A percentile compares a stretch with the other conserved stretches of the same genome.
Evolutionary conservation across 805 yeast species (phyloP).

Genomic region (Saturnispora besseyi): DNA sequence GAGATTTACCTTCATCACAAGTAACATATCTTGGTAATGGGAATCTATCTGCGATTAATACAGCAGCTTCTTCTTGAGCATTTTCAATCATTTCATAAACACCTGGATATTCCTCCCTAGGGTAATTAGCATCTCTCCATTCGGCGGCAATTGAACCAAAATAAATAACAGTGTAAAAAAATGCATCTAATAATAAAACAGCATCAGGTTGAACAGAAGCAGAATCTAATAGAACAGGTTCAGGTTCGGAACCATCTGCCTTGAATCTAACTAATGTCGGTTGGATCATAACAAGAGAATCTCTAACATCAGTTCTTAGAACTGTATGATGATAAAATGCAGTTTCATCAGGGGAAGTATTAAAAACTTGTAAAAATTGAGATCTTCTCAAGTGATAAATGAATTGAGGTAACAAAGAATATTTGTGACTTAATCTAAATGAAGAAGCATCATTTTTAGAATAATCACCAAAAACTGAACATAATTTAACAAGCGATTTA

Average conservation of each 20-base stretch:
- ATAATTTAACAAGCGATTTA: constrained; percentile 77
- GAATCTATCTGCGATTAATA: constrained; percentile 83
- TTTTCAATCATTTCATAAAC: constrained; percentile 80
- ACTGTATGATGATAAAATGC: constrained; percentile 92
- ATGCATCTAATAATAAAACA: constrained; percentile 84
- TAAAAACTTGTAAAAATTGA: constrained; percentile 91
- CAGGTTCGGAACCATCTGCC: constrained; percentile 72
- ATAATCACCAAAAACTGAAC: constrained; percentile 91
- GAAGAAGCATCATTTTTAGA: constrained; percentile 76
- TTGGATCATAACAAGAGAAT: constrained; percentile 93
- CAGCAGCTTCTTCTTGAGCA: constrained; percentile 89
- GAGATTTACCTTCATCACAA: constrained; percentile 97
- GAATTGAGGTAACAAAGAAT: constrained; percentile 88
- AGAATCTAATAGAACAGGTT: constrained; percentile 88
- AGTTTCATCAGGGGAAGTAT: constrained; percentile 98
- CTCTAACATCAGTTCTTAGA: constrained; percentile 83
- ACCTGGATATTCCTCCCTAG: constrained; percentile 83
- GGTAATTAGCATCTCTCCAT: constrained; percentile 95
- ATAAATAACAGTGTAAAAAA: constrained; percentile 91
- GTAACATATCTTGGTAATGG: constrained; percentile 97
- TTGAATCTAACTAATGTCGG: constrained; percentile 87
- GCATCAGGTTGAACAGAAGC: constrained; percentile 84
- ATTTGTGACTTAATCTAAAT: constrained; percentile 75
- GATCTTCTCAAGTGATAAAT: constrained; percentile 93
- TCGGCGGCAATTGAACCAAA: constrained; percentile 92